Conservation (phyloP, 2,329 filamentous ascomycete genomes). For the Colletotrichum scovillei region DNA sequence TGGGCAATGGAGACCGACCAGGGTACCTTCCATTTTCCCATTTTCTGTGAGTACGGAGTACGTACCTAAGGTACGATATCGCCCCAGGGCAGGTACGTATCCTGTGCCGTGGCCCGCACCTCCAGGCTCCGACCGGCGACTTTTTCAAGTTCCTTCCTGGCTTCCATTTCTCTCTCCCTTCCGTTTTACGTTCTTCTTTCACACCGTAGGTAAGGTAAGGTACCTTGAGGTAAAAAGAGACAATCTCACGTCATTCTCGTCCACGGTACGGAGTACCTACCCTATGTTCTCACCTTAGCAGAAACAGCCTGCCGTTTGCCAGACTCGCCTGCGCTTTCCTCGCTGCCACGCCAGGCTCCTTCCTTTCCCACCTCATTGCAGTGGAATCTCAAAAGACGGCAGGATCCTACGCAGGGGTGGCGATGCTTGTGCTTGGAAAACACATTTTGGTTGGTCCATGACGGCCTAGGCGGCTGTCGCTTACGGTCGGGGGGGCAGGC, state of each 20-base stretch:
- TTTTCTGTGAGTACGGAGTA: too few species aligned
- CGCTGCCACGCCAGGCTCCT: not conserved
- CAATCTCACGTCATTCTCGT: too few species aligned
- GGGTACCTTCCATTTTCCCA: too few species aligned
- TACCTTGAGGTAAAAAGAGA: too few species aligned
- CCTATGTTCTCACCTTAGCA: not conserved
- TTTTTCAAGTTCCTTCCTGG: not conserved
- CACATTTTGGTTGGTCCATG: constrained; percentile 4
- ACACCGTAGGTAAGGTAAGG: too few species aligned
- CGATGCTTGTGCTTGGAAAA: constrained; percentile 2
- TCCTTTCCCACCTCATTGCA: not conserved
- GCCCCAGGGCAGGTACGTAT: not conserved
- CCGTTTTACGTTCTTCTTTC: too few species aligned
- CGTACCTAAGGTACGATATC: not conserved
- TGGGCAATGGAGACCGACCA: not conserved
- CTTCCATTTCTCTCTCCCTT: too few species aligned
- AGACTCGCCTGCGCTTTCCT: not conserved
- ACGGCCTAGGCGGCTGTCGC: not conserved
- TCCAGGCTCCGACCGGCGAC: not conserved
- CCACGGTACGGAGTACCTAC: too few species aligned
- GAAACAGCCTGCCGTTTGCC: not conserved
- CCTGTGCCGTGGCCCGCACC: not conserved
- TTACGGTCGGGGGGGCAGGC: not conserved
- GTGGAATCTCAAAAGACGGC: not conserved
- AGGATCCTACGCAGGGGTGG: not conserved